A percentile compares a stretch with the other conserved stretches of the same genome.
These are phyloP conservation scores for Escallonia rubra DNA, from an alignment of 129 eudicot genomes.

Conservation along the genomic window DNA sequence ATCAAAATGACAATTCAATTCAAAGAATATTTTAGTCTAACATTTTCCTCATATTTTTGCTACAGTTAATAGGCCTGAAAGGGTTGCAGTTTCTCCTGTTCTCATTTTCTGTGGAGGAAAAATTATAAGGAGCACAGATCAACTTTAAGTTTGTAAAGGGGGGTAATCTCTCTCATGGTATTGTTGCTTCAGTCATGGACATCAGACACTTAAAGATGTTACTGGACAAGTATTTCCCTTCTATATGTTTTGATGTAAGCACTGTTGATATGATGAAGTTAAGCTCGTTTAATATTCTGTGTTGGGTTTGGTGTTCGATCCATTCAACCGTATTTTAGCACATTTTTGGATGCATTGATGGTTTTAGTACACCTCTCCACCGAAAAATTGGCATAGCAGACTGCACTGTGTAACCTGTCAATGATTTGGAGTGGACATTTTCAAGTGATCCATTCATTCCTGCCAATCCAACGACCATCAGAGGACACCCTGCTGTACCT, in stretches of 20 bases:
- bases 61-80: constrained; percentile 1
- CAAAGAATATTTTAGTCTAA: too few species aligned
- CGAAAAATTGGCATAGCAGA: too few species aligned
- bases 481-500: too few species aligned
- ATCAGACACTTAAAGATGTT: background rate
- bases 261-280: background rate
- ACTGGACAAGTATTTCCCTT: background rate
- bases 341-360: too few species aligned
- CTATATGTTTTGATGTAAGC: background rate
- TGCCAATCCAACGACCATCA: too few species aligned
- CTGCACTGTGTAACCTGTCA: too few species aligned
- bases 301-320: too few species aligned
- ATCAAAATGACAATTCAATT: too few species aligned
- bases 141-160: background rate
- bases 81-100: background rate
- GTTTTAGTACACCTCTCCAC: too few species aligned
- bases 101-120: constrained; percentile 1
- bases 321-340: too few species aligned
- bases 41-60: background rate
- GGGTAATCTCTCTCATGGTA: background rate
- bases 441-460: too few species aligned
- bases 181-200: background rate
- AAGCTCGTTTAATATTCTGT: background rate
- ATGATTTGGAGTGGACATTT: too few species aligned
- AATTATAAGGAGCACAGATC: background rate